phyloP scores from a whole-genome alignment of 192 early-diverging fungal species.

The Spizellomyces punctatus region DNA sequence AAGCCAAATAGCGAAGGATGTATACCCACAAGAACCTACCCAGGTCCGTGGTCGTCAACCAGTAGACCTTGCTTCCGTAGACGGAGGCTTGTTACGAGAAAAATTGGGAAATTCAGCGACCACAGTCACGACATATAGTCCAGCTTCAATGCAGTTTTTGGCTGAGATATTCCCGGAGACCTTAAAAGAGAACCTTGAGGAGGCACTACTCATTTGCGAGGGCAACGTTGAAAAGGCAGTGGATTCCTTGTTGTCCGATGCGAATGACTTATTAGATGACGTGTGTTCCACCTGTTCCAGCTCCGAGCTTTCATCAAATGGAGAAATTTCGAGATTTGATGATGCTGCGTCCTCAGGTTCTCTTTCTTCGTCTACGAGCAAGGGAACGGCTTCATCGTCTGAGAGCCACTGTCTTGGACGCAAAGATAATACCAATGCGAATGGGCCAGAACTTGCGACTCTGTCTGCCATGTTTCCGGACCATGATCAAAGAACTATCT shows the following conservation, averaged over 20 bases:
- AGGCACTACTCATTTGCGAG: background rate
- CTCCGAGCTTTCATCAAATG: constrained; percentile 1
- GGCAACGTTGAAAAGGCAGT: constrained; percentile 23
- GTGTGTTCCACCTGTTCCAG: background rate
- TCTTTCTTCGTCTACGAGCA: background rate
- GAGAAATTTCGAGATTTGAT: background rate
- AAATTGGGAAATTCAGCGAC: background rate
- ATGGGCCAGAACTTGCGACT: background rate
- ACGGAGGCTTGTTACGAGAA: background rate
- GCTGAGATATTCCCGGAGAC: background rate
- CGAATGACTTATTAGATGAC: constrained; percentile 15
- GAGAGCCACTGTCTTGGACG: background rate
- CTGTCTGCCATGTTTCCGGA: constrained; percentile 30
- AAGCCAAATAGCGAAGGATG: background rate
- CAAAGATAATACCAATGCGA: too few relatives aligned
- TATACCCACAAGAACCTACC: background rate
- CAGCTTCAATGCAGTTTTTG: background rate
- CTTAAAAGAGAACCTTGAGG: background rate
- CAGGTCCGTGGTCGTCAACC: background rate
- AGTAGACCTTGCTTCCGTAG: background rate
- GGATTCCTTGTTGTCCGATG: constrained; percentile 1
- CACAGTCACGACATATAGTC: background rate
- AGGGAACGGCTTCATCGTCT: background rate
- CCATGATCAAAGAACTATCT: background rate
- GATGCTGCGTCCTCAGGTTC: background rate